A percentile compares a stretch with the other conserved stretches of the same genome.
Evolutionary conservation across 169 alveolate genomes (phyloP).

Genomic region (Babesia sp.): DNA sequence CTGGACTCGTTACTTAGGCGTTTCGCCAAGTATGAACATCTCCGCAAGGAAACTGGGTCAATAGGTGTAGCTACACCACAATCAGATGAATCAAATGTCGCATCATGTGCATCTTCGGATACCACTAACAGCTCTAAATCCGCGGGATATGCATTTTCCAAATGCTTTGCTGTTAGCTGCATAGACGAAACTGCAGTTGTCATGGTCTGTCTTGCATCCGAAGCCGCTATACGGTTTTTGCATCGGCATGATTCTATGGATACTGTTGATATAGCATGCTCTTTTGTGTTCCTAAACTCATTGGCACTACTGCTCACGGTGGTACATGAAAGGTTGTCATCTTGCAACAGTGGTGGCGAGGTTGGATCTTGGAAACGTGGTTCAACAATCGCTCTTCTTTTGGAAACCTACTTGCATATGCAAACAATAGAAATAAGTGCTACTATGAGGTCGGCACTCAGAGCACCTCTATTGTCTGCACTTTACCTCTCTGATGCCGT

Average conservation of each 20-base stretch:
- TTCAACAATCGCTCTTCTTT: background rate
- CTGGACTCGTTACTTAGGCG: background rate
- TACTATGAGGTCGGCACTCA: background rate
- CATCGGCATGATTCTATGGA: slow-evolving; percentile 11
- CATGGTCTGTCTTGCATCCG: slow-evolving; percentile 6
- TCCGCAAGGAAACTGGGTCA: background rate
- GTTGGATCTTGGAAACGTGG: background rate
- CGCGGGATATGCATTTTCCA: background rate
- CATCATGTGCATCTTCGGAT: background rate
- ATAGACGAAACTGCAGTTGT: slow-evolving; percentile 5
- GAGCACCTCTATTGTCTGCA: slow-evolving; percentile 7
- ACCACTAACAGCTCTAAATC: background rate
- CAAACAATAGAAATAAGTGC: background rate
- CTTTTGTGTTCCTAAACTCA: slow-evolving; percentile 16
- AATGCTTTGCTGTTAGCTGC: slow-evolving; percentile 3
- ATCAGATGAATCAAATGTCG: background rate
- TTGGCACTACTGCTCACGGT: background rate
- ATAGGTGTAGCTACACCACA: background rate
- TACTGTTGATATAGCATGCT: background rate
- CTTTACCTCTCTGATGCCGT: slow-evolving; percentile 8
- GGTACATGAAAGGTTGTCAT: background rate
- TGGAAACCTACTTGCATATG: slow-evolving; percentile 11
- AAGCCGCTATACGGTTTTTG: slow-evolving; percentile 10
- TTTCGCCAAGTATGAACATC: background rate
- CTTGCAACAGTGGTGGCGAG: background rate